These are phyloP conservation scores for Yamagishiella unicocca DNA, from an alignment of 139 green algal species.

Conservation along the genomic window DNA sequence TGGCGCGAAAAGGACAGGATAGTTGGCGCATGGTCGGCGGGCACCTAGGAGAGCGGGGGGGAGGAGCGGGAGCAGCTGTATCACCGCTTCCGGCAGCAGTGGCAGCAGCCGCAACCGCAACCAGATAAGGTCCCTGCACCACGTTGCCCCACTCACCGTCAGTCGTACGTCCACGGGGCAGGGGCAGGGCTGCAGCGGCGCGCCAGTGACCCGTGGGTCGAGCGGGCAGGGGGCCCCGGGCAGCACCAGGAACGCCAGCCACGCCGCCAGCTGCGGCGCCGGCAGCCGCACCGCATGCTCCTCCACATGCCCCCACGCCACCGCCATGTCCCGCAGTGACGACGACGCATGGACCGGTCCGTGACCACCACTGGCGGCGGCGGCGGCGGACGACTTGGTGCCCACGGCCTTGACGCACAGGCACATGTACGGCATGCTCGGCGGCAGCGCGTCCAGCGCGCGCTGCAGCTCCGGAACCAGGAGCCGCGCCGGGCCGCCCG, in stretches of 20 bases:
- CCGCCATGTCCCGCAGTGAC: constrained; percentile 23
- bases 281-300: constrained; percentile 5
- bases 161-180: neutral
- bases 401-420: constrained; percentile 32
- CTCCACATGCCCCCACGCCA: constrained; percentile 32
- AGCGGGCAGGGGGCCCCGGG: constrained; percentile 16
- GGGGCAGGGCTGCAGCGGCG: neutral
- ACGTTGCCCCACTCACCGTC: constrained; percentile 15
- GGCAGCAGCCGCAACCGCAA: neutral
- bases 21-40: no score
- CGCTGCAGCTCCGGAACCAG: neutral
- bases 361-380: neutral
- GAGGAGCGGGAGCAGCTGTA: no score
- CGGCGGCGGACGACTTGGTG: neutral
- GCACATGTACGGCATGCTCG: constrained; percentile 30
- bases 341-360: neutral
- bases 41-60: no score
- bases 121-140: no score
- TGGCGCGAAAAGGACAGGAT: no score
- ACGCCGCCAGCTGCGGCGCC: neutral
- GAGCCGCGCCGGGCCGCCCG: neutral
- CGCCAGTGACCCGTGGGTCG: neutral
- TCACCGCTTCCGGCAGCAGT: neutral
- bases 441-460: constrained; percentile 12
- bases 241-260: constrained; percentile 29